Percentiles rank a stretch among this genome's conserved stretches.
These are phyloP conservation scores for Clohesyomyces aquaticus DNA, from an alignment of 495 filamentous ascomycete genomes.

Conservation along the genomic window DNA sequence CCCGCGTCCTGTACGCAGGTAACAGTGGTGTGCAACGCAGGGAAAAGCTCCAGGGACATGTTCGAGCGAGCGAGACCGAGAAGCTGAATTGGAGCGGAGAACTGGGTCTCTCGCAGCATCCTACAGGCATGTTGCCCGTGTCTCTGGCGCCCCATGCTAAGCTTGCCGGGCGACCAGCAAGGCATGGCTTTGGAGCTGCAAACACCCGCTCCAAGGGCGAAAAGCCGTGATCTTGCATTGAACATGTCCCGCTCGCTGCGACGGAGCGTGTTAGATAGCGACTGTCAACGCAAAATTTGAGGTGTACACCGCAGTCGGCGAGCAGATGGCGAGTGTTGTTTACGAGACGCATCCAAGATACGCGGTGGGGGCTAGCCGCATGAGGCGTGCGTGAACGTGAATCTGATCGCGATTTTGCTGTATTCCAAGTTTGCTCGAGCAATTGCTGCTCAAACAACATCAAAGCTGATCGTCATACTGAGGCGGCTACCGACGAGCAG, in stretches of 20 bases:
- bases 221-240: conserved; percentile 17
- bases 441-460: conserved; percentile 1
- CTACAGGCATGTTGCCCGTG: conserved; percentile 33
- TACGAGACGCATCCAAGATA: background rate
- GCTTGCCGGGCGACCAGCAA: background rate
- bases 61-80: background rate
- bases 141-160: background rate
- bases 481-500: conserved; percentile 10
- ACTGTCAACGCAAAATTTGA: conserved; percentile 9
- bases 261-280: conserved; percentile 36
- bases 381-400: background rate
- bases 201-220: background rate
- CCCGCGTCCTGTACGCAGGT: conserved; percentile 12
- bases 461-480: background rate
- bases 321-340: conserved; percentile 1
- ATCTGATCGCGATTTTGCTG: background rate
- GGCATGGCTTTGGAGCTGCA: background rate
- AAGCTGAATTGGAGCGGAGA: conserved; percentile 27
- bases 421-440: background rate
- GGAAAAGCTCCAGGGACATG: background rate
- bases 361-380: background rate
- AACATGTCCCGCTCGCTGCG: conserved; percentile 30
- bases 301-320: conserved; percentile 1
- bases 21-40: background rate
- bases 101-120: conserved; percentile 24